Conservation (phyloP, 192 early-diverging fungal genomes). For the Rhizophagus sp. region DNA sequence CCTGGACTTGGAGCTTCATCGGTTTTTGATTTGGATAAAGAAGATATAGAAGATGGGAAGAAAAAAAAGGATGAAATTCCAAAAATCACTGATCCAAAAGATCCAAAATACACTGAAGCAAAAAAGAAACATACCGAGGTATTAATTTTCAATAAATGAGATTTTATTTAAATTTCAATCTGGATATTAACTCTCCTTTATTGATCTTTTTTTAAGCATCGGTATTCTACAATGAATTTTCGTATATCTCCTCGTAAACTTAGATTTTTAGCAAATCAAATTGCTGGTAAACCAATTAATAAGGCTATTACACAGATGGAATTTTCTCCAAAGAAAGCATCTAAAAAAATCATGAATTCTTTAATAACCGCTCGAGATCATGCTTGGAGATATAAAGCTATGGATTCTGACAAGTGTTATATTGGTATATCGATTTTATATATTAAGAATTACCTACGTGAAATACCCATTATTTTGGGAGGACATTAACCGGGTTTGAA, state of each 20-base stretch:
- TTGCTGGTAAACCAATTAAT: conserved; percentile 60
- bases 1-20: conserved; percentile 4
- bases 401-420: conserved; percentile 62
- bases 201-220: conserved; percentile 41
- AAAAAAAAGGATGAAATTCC: neutral
- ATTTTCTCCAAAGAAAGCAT: conserved; percentile 70
- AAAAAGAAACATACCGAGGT: neutral
- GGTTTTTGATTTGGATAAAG: neutral
- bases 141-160: neutral
- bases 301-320: conserved; percentile 81
- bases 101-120: neutral
- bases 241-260: conserved; percentile 71
- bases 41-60: neutral
- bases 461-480: no score
- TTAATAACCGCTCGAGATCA: conserved; percentile 70
- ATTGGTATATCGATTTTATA: conserved; percentile 40
- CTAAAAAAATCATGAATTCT: conserved; percentile 62
- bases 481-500: no score
- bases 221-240: conserved; percentile 66
- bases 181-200: no score
- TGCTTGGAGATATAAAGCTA: conserved; percentile 61
- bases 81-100: no score
- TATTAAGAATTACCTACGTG: no score
- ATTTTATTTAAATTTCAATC: no score
- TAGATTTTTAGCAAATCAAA: conserved; percentile 69